phyloP scores from a whole-genome alignment of 768 basidiomycete species.

The Phylloporus sp. region DNA sequence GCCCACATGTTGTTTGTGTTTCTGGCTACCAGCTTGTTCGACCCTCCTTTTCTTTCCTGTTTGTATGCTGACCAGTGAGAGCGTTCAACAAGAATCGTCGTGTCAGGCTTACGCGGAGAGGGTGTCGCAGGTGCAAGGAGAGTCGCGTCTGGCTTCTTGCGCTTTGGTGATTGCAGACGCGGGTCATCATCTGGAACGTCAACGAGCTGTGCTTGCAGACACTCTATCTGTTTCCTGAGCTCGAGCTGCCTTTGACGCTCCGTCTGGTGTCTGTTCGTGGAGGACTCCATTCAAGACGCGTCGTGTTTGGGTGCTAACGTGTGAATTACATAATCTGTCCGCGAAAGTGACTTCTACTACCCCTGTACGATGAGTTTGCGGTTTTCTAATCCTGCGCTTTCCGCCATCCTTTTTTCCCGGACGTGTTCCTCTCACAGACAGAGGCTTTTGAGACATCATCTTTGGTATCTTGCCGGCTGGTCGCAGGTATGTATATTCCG shows the following conservation, averaged over 20 bases:
- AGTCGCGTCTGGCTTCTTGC: constrained; percentile 39
- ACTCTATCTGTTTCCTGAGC: constrained; percentile 51
- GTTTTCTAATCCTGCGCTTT: no score
- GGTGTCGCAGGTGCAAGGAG: constrained; percentile 51
- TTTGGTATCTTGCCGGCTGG: no score
- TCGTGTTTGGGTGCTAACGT: no score
- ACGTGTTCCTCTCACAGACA: no score
- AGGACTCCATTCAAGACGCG: constrained; percentile 69
- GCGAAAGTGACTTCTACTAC: no score
- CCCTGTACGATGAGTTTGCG: no score
- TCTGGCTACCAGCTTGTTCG: no score
- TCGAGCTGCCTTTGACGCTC: constrained; percentile 44
- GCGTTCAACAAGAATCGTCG: no score
- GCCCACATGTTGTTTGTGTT: constrained; percentile 17
- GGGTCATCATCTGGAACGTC: constrained; percentile 29
- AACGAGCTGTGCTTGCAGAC: constrained; percentile 51
- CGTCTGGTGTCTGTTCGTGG: constrained; percentile 37
- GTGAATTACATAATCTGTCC: no score
- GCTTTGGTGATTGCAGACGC: constrained; percentile 42
- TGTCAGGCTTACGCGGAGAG: constrained; percentile 53
- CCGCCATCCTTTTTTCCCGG: no score
- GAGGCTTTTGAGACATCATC: no score
- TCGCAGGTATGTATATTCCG: no score
- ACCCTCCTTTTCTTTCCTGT: constrained; percentile 44
- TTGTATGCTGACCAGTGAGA: constrained; percentile 1